Evolutionary conservation across 306 rosid genomes (phyloP).

Genomic region (Pachyrhizus erosus): DNA sequence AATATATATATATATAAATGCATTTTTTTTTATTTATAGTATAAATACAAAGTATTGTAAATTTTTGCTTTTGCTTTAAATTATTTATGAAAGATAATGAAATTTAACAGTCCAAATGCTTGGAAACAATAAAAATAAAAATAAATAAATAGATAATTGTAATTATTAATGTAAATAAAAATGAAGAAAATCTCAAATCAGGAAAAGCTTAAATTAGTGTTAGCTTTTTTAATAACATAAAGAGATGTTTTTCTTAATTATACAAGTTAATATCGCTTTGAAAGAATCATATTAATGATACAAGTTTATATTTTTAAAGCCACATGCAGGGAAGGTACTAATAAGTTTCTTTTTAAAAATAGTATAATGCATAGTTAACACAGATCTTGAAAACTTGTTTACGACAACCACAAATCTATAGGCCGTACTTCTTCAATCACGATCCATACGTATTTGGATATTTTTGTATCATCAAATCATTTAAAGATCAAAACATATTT

Average conservation of each 20-base stretch:
- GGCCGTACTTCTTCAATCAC: background rate
- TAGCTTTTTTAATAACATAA: background rate
- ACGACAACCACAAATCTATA: background rate
- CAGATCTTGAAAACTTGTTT: background rate
- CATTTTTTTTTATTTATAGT: no score
- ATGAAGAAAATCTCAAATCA: background rate
- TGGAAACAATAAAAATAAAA: background rate
- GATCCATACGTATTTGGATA: slow-evolving; percentile 12
- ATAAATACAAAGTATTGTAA: no score
- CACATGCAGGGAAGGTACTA: no score
- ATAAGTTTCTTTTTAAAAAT: no score
- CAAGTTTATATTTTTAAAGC: background rate
- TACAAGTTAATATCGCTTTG: background rate
- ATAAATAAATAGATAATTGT: background rate
- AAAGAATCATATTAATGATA: background rate
- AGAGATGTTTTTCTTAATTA: background rate
- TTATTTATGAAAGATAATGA: no score
- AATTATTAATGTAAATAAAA: background rate
- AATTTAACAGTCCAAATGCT: background rate
- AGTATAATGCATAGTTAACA: no score
- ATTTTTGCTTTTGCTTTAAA: no score
- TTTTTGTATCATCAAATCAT: background rate
- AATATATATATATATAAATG: no score
- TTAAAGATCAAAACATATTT: background rate
- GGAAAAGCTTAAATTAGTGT: background rate